Evolutionary conservation across 139 green algal species (phyloP), one percentile per base, ranked within the genome.

Genomic region (Chlorella sorokiniana): DNA sequence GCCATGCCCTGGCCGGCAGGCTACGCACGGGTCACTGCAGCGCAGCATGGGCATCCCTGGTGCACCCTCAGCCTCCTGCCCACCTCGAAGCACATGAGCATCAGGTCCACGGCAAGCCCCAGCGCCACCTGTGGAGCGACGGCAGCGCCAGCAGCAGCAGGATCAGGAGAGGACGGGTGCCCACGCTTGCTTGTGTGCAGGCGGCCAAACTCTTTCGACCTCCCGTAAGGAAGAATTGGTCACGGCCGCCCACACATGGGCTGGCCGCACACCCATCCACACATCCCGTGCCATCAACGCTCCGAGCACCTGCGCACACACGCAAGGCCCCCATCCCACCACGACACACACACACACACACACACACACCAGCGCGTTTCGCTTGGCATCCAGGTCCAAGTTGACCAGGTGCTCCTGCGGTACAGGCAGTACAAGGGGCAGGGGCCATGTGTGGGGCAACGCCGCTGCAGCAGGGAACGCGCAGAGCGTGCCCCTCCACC

Each of bases 301-400:
- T 33, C 56, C n/a, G n/a, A 65, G 56, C 56, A 65, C 56, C 23
- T 33, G 16, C 16, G n/a, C 16, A 31, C 56, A 65, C 10, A 33
- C 18, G 16, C 56, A 65, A 33, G 23, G 6, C 6, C 6, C 16
- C 29, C 33, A 37, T 41, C 37, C 29, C 1, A 10, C 31, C 9
- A 6, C 38, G 54, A 33, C 6, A 3, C 67, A 51, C 20, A 73
- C 9, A 27, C 1, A 22, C 33, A 5, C 2, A 45, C 41, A 41
- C 25, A 2, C 7, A 20, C 51, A 25, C 51, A 85, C 81, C 70
- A 81, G 81, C 22, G 52, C 45, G 52, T 85, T 85, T 11, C 70
- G 81, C 81, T 71, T 81, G 38, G 56, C 6, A 38, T 85, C 81
- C 4, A 85, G 52, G 37, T 81, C 81, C 45, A 85, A 29, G 48